These are phyloP conservation scores for Arachis stenosperma DNA, from an alignment of 306 rosid species.

Conservation along the genomic window DNA sequence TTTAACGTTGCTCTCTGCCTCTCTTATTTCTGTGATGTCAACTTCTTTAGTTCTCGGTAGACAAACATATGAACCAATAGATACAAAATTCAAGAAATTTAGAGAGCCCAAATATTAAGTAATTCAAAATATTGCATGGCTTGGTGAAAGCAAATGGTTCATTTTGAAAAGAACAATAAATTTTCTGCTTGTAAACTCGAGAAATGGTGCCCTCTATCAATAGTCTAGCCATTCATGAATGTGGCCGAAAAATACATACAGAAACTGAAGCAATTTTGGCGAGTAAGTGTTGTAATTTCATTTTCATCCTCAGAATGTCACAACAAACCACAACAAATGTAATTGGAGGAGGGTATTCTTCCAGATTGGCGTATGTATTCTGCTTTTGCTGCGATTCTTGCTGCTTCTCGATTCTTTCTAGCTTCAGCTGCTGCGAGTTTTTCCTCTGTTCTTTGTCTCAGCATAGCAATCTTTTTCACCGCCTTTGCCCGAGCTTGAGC, in stretches of 20 bases:
- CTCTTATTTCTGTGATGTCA: background rate
- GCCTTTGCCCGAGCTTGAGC: slow-evolving; percentile 79
- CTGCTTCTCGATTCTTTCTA: slow-evolving; percentile 65
- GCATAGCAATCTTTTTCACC: slow-evolving; percentile 75
- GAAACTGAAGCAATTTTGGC: background rate
- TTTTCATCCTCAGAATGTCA: background rate
- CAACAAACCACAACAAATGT: background rate
- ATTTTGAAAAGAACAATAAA: background rate
- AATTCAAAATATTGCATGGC: background rate
- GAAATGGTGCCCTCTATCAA: background rate
- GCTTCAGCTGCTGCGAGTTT: slow-evolving; percentile 79
- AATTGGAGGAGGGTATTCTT: slow-evolving; percentile 31
- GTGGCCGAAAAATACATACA: background rate
- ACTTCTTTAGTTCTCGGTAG: background rate
- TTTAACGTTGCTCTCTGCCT: background rate
- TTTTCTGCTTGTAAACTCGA: background rate
- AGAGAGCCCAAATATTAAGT: background rate
- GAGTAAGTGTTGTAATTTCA: background rate
- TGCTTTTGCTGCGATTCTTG: slow-evolving; percentile 54
- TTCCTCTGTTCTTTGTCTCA: slow-evolving; percentile 85
- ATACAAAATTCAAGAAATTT: background rate
- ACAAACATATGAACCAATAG: too few species aligned
- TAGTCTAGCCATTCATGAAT: background rate
- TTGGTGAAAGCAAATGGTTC: background rate
- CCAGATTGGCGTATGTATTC: slow-evolving; percentile 70